These are phyloP conservation scores for Stygiomarasmius scandens DNA, from an alignment of 1,284 basidiomycete species.

Conservation along the genomic window DNA sequence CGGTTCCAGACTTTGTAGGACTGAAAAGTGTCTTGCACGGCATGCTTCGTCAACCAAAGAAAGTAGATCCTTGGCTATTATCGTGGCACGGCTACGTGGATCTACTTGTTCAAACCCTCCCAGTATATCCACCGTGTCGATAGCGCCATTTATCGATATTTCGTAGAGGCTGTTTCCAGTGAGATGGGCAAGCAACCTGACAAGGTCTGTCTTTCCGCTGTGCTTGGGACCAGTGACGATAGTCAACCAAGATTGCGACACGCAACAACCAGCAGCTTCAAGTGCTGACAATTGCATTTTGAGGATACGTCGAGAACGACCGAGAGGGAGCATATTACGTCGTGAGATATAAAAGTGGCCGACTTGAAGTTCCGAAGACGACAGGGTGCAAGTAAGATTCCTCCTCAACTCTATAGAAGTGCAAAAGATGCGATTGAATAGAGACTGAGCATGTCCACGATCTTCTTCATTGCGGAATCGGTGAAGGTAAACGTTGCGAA, in stretches of 20 bases:
- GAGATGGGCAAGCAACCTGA: slow-evolving; percentile 73
- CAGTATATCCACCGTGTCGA: slow-evolving; percentile 93
- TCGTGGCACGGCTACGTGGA: slow-evolving; percentile 38
- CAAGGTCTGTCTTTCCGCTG: slow-evolving; percentile 82
- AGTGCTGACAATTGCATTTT: slow-evolving; percentile 70
- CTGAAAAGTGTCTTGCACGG: slow-evolving; percentile 40
- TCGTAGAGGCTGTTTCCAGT: slow-evolving; percentile 75
- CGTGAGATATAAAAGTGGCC: slow-evolving; percentile 69
- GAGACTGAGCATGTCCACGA: slow-evolving; percentile 54
- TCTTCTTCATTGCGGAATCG: slow-evolving; percentile 83
- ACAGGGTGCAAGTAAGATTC: slow-evolving; percentile 56
- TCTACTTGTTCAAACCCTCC: slow-evolving; percentile 96
- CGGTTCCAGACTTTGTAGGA: slow-evolving; percentile 20
- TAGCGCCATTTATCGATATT: slow-evolving; percentile 83
- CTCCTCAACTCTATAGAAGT: slow-evolving; percentile 31
- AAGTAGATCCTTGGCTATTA: slow-evolving; percentile 44
- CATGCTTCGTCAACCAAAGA: slow-evolving; percentile 42
- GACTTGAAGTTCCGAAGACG: slow-evolving; percentile 61
- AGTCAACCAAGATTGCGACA: slow-evolving; percentile 84
- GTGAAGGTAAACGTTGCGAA: slow-evolving; percentile 79
- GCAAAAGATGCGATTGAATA: slow-evolving; percentile 71
- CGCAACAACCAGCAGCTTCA: slow-evolving; percentile 78
- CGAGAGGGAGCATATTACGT: slow-evolving; percentile 37
- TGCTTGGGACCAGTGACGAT: slow-evolving; percentile 82
- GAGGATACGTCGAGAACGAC: slow-evolving; percentile 53